A percentile compares a stretch with the other conserved stretches of the same genome.
phyloP scores from a whole-genome alignment of 192 early-diverging fungal species.

The Coemansia sp. region DNA sequence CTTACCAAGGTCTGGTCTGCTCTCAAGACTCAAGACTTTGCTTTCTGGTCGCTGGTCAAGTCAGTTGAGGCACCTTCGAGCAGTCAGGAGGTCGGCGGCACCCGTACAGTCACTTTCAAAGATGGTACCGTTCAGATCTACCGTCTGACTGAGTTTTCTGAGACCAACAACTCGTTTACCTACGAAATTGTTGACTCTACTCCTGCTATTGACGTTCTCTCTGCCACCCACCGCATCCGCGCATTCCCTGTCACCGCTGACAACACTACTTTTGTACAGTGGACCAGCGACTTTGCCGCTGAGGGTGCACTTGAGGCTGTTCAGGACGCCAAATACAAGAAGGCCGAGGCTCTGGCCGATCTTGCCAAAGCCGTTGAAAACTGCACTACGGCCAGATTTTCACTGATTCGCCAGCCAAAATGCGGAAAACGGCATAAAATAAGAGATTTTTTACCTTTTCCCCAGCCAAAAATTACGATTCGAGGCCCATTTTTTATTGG shows the following conservation, averaged over 20 bases:
- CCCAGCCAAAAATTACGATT: no score
- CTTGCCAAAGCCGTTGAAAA: slow-evolving; percentile 49
- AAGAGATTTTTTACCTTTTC: no score
- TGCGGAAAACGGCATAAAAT: no score
- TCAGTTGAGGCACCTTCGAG: slow-evolving; percentile 27
- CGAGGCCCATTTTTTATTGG: no score
- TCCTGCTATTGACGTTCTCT: slow-evolving; percentile 54
- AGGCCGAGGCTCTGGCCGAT: slow-evolving; percentile 56
- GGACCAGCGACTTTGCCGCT: slow-evolving; percentile 57
- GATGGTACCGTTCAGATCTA: slow-evolving; percentile 59
- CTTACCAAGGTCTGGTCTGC: slow-evolving; percentile 31
- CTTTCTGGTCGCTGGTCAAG: slow-evolving; percentile 51
- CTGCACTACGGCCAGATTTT: no score
- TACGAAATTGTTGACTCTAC: slow-evolving; percentile 58
- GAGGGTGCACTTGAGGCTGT: slow-evolving; percentile 50
- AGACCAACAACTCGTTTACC: slow-evolving; percentile 50
- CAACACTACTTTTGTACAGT: slow-evolving; percentile 59
- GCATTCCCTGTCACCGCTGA: slow-evolving; percentile 51
- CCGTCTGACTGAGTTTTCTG: slow-evolving; percentile 56
- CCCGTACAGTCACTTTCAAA: slow-evolving; percentile 52
- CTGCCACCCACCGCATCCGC: slow-evolving; percentile 55
- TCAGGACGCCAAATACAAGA: slow-evolving; percentile 60
- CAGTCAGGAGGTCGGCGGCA: slow-evolving; percentile 48
- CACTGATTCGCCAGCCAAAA: no score
- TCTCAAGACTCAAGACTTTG: slow-evolving; percentile 38